Evolutionary conservation across 805 yeast genomes (phyloP), one percentile per base, ranked within the genome.

Genomic region (Pichia eremophila): DNA sequence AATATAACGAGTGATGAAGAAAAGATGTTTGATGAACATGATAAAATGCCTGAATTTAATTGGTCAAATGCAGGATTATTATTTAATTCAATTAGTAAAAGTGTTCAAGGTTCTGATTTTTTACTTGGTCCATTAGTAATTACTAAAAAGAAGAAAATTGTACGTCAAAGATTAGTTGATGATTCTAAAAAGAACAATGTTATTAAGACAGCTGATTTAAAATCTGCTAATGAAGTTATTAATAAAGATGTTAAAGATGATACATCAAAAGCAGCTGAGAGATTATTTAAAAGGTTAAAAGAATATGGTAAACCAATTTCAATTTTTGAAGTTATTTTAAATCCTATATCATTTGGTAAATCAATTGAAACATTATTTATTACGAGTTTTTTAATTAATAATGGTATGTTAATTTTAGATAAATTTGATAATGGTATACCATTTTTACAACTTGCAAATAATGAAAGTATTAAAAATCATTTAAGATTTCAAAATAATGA

Each of bases 291-390:
- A 27, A 56, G 48, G 40, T 36, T 60, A 17, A 48, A 49, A 17
- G 41, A 54, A 2, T 63, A 65, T 40, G 60, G 67, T 4, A 54
- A 55, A 18, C 70, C 70, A 9, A 70, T 88, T 9, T 77, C 78
- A 46, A 67, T 89, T 41, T 86, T 78, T 58, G 69, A 72, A 51
- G 81, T 85, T 54, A 75, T 86, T 44, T 68, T 90, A 18, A 81
- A 91, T 60, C 96, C 96, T 0, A 51, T 66, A 15, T 82, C 91
- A 8, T 90, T 83, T 63, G 70, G 84, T 1, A 89, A 83, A 60
- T 76, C 89, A 1, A 81, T 90, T 2, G 97, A 91, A 61, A 88
- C 87, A 59, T 65, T 91, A 56, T 90, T 90, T 57, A 85, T 81
- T 57, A 74, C 86, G 0, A 84, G 95, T 60, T 89, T 90, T 57